These are phyloP conservation scores for Neurospora sp. DNA, from an alignment of 495 filamentous ascomycete species.

Conservation along the genomic window DNA sequence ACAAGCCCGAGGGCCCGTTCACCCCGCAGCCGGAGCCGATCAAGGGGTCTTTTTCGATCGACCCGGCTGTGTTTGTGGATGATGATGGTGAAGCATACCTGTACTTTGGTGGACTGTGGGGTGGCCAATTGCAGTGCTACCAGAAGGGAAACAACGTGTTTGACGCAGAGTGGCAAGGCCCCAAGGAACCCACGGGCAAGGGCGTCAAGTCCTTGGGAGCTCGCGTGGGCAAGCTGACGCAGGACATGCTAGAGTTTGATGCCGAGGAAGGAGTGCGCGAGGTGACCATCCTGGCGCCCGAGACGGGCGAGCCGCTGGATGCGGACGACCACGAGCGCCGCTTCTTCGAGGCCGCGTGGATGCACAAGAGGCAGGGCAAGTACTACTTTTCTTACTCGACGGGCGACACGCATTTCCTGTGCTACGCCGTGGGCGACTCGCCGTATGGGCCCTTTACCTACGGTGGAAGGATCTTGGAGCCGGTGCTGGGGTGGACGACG, in stretches of 20 bases:
- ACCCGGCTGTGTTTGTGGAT: slow-evolving; percentile 55
- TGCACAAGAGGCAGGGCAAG: slow-evolving; percentile 52
- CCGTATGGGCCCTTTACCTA: slow-evolving; percentile 64
- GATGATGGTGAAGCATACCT: slow-evolving; percentile 49
- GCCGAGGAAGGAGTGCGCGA: slow-evolving; percentile 33
- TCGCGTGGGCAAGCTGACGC: slow-evolving; percentile 48
- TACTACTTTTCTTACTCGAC: slow-evolving; percentile 75
- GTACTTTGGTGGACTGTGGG: slow-evolving; percentile 63
- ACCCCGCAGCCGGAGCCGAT: slow-evolving; percentile 47
- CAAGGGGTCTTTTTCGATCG: slow-evolving; percentile 50
- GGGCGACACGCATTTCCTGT: slow-evolving; percentile 63
- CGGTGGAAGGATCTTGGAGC: slow-evolving; percentile 58
- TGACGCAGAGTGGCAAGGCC: slow-evolving; percentile 35
- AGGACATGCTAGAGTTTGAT: slow-evolving; percentile 51
- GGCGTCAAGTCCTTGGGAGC: slow-evolving; percentile 43
- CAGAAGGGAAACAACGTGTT: slow-evolving; percentile 36
- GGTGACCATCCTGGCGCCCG: slow-evolving; percentile 46
- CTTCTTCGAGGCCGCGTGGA: slow-evolving; percentile 75
- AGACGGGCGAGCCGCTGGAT: slow-evolving; percentile 44
- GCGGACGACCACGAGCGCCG: slow-evolving; percentile 59
- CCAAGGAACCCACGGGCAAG: slow-evolving; percentile 45
- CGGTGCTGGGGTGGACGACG: slow-evolving; percentile 68
- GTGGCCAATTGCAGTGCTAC: slow-evolving; percentile 55
- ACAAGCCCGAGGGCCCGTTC: slow-evolving; percentile 48
- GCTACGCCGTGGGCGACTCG: slow-evolving; percentile 48